Evolutionary conservation across 1,284 basidiomycete genomes (phyloP).

Genomic region (Sporisorium scitamineum): DNA sequence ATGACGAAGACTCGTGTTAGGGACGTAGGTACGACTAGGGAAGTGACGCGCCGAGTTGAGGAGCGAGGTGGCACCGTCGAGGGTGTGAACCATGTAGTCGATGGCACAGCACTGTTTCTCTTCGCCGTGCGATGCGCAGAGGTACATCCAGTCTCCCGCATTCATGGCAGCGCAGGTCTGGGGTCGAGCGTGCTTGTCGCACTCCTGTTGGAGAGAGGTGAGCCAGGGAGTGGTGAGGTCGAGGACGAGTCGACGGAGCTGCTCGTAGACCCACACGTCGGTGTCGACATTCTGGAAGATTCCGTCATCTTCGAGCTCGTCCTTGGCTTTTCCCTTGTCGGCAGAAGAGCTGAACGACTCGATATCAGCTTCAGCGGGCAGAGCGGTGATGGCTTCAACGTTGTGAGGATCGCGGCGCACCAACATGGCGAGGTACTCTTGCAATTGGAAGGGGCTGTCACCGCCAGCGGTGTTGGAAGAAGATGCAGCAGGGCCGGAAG

Average conservation of each 20-base stretch:
- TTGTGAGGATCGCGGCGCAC: slow-evolving; percentile 88
- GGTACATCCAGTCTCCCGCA: slow-evolving; percentile 93
- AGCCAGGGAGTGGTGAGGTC: slow-evolving; percentile 91
- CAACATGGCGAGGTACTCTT: slow-evolving; percentile 91
- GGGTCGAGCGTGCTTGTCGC: slow-evolving; percentile 68
- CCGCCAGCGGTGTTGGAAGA: slow-evolving; percentile 12
- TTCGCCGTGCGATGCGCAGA: slow-evolving; percentile 86
- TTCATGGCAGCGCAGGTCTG: slow-evolving; percentile 92
- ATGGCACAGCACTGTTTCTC: slow-evolving; percentile 83
- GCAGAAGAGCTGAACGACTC: slow-evolving; percentile 27
- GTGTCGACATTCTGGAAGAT: slow-evolving; percentile 71
- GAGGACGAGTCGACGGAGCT: slow-evolving; percentile 88
- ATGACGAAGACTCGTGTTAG: slow-evolving; percentile 82
- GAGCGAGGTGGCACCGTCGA: slow-evolving; percentile 92
- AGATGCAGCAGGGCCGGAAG: slow-evolving; percentile 8
- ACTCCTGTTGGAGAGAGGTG: slow-evolving; percentile 85
- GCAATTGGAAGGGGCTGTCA: slow-evolving; percentile 91
- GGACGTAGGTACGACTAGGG: slow-evolving; percentile 73
- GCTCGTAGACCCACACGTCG: slow-evolving; percentile 92
- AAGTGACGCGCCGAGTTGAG: slow-evolving; percentile 91
- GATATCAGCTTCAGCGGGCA: slow-evolving; percentile 68
- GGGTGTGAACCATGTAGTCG: slow-evolving; percentile 94
- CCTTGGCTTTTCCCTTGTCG: slow-evolving; percentile 68
- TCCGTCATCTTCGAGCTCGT: slow-evolving; percentile 24
- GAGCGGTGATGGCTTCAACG: slow-evolving; percentile 81